Base-by-base conservation (phyloP, 1,139 yeast genomes). In the Kluyveromyces marxianus region DNA sequence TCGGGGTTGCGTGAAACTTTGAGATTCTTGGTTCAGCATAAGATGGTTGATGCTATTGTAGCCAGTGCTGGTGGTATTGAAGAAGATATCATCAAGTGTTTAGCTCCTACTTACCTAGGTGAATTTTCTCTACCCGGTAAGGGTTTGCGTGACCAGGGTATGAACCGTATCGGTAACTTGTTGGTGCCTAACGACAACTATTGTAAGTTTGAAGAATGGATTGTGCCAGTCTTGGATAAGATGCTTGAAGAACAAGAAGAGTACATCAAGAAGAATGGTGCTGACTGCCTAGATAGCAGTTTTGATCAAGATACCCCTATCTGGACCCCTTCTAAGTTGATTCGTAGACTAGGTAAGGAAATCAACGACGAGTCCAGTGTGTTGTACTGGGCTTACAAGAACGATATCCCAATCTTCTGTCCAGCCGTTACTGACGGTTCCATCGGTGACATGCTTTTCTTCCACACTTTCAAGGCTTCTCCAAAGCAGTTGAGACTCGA, bases 391-490 rank as follows among this genome's bases (percentile, higher is more conserved):
- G 96, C 96, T 35, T 95, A 90, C 70, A 92, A 90, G 70, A 92
- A 92, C 71, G 69, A 89, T 59, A 94, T 92, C 51, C 99, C 99
- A 8, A 79, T 92, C 36, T 92, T 92, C 68, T 92, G 97, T 68
- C 99, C 99, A 26, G 95, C 97, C 4, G 72, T 92, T 50, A 92
- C 99, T 3, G 99, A 92, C 69, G 99, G 99, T 14, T 88, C 97
- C 41, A 83, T 92, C 58, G 99, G 99, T 52, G 99, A 92, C 65
- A 92, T 92, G 99, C 76, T 92, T 49, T 92, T 92, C 66, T 92
- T 94, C 83, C 97, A 92, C 68, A 92, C 98, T 21, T 92, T 89
- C 76, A 89, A 87, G 68, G 77, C 96, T 2, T 83, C 95, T 40
- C 97, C 97, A 41, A 80, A 80, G 56, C 96, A 89, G 63, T 70